Base-by-base conservation (phyloP, 2,329 filamentous ascomycete species). In the Atkinsonella hypoxylon region DNA sequence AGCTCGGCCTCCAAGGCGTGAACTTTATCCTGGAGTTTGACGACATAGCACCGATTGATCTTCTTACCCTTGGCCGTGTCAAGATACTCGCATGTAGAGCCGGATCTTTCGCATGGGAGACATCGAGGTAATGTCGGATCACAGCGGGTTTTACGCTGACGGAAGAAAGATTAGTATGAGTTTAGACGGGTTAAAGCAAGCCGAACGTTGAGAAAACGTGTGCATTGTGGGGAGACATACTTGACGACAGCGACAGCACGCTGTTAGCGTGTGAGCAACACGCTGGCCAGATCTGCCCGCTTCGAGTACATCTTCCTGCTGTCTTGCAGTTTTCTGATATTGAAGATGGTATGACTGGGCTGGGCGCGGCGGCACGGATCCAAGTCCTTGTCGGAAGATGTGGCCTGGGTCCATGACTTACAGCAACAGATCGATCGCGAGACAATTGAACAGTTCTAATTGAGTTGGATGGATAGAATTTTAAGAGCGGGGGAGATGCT, bases 21-120 rank as follows among this genome's bases (percentile, higher is more conserved):
- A 41, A 95, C 89, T 62, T 82, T 88, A 57, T 94, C 87, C 66
- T 95, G 89, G 22, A 98, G 79, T 59, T 85, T 87, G 54, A 96
- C 85, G 53, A 98, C 93, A 71, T 97, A 97, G 61, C 85, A 86
- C 55, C 93, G 83, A 55, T 89, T 87, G 60, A 97, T 89, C 63
- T 87, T 90, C 61, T 81, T 82, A 55, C 87, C 85, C 66, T 90
- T 93, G 48, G 85, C 77, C 31, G 89, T 89, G 68, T 98, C 93
- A 66, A 86, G 95, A 71, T 97, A 98, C 64, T 96, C 91, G 77
- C 93, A 98, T 54, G 82, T 79, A 31, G 89, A 89, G 61, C 90
- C 90, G 56, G 88, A 90, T 59, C 91, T 81, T 70, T 96, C 89
- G 71, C 93, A 98, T 20, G 91, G 90, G 17, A 88, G 79, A 68